Percentiles rank a stretch among this genome's conserved stretches.
Conservation (phyloP, 306 rosid genomes). For the Vigna hirtella region DNA sequence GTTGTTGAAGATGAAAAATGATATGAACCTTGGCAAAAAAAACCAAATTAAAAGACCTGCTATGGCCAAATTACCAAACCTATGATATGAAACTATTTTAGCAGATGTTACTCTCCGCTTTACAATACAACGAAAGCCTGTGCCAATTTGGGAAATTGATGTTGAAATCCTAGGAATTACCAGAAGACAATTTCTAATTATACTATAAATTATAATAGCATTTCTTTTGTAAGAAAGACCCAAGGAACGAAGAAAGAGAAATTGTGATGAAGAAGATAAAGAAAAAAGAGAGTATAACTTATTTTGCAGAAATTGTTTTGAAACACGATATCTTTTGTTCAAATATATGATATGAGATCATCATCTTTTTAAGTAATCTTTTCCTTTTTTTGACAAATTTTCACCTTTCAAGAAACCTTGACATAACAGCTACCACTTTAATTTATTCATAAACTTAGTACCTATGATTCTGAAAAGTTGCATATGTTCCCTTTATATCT, state of each 20-base stretch:
- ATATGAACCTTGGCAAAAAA: slow-evolving; percentile 40
- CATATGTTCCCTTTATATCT: slow-evolving; percentile 8
- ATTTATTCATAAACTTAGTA: slow-evolving; percentile 21
- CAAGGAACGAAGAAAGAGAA: neutral
- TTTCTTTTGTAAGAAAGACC: neutral
- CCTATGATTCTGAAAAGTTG: slow-evolving; percentile 3
- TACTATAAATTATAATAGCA: neutral
- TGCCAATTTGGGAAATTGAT: slow-evolving; percentile 20
- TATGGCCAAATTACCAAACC: slow-evolving; percentile 29
- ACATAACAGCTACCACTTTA: slow-evolving; percentile 33
- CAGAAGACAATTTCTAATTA: neutral
- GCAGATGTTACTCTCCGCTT: neutral
- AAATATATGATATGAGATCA: neutral
- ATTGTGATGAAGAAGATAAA: neutral
- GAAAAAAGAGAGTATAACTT: neutral
- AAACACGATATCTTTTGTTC: neutral
- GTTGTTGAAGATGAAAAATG: slow-evolving; percentile 62
- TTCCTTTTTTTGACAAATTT: slow-evolving; percentile 22
- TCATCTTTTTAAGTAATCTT: slow-evolving; percentile 17
- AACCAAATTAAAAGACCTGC: slow-evolving; percentile 4
- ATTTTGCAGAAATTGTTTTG: neutral
- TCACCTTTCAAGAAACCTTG: slow-evolving; percentile 37
- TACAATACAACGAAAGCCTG: neutral
- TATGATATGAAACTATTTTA: neutral
- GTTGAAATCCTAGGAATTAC: slow-evolving; percentile 19